Base-by-base conservation (phyloP, 495 filamentous ascomycete species). In the Aspergillus coremiiformis region DNA sequence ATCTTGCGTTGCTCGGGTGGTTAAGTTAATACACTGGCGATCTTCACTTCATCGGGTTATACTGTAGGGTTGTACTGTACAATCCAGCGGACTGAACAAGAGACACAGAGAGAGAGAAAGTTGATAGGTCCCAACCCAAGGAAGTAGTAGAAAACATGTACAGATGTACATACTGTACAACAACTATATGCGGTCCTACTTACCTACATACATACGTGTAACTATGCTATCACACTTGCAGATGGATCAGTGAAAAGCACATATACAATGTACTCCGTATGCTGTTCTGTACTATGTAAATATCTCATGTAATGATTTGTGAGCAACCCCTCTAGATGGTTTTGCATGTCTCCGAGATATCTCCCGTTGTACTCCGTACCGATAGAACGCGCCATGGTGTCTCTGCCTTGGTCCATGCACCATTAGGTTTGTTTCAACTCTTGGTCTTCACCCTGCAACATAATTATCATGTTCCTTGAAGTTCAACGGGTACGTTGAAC, bases 401-500 rank as follows among this genome's bases (percentile, higher is more conserved):
- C 21, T 22, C 26, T 35, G 26, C 21, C 37, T 42, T 51, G 48
- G 48, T 22, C 48, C 48, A 51, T 51, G 48, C 48, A 15, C 20
- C 22, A 1, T 47, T 15, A 29, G 15, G 45, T 15, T 32, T 39
- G 48, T 51, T 51, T 51, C n/a, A n/a, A n/a, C n/a, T n/a, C n/a
- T n/a, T n/a, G n/a, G n/a, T n/a, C n/a, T n/a, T n/a, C 48, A 51
- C 37, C 14, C 23, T 51, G 48, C 37, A 51, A 51, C 48, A 51
- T 23, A 23, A 35, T 15, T 37, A 37, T 24, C n/a, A n/a, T n/a
- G n/a, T 22, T 51, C 43, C 48, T 37, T 51, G 37, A 37, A 51
- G 37, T 30, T 30, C 17, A 51, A 51, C 35, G 48, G 37, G 30
- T 8, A 4, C 19, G 17, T 41, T 41, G 48, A 51, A 51, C 48